These are phyloP conservation scores for Cyberlindnera euphorbiae DNA, from an alignment of 805 yeast genomes.

Conservation along the genomic window DNA sequence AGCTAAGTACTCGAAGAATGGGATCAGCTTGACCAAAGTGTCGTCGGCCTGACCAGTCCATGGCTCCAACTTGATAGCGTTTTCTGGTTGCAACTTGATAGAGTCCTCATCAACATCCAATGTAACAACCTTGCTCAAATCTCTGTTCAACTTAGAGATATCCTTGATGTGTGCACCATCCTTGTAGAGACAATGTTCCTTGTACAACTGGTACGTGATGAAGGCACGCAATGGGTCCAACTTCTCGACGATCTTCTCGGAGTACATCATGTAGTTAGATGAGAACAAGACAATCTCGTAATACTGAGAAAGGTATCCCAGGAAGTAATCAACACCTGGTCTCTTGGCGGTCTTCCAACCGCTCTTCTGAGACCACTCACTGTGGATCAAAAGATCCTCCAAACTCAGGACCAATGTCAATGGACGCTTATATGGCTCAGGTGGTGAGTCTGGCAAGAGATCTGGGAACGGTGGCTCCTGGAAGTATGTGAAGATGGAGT, in stretches of 20 bases:
- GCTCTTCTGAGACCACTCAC: constrained; percentile 83
- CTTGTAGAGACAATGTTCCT: constrained; percentile 82
- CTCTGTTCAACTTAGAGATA: constrained; percentile 85
- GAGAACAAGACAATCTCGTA: constrained; percentile 93
- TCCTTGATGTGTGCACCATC: constrained; percentile 91
- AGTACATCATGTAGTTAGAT: constrained; percentile 77
- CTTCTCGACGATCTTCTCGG: constrained; percentile 79
- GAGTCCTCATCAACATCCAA: constrained; percentile 74
- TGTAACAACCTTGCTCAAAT: constrained; percentile 70
- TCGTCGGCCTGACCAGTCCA: constrained; percentile 91
- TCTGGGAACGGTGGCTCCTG: constrained; percentile 93
- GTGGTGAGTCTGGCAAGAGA: constrained; percentile 85
- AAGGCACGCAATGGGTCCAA: constrained; percentile 92
- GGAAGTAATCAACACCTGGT: constrained; percentile 95
- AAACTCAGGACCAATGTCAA: constrained; percentile 82
- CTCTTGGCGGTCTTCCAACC: constrained; percentile 99
- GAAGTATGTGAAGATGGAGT: constrained; percentile 74
- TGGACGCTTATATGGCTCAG: constrained; percentile 90
- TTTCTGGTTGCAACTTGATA: constrained; percentile 83
- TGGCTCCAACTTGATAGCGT: constrained; percentile 76
- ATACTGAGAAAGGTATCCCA: constrained; percentile 91
- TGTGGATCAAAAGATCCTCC: constrained; percentile 87
- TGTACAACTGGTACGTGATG: constrained; percentile 78
- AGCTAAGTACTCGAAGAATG: constrained; percentile 91
- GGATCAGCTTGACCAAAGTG: constrained; percentile 72